Evolutionary conservation across 208 protist genomes (phyloP), one percentile per base, ranked within the genome.

Genomic region (Crithidia expoeki): DNA sequence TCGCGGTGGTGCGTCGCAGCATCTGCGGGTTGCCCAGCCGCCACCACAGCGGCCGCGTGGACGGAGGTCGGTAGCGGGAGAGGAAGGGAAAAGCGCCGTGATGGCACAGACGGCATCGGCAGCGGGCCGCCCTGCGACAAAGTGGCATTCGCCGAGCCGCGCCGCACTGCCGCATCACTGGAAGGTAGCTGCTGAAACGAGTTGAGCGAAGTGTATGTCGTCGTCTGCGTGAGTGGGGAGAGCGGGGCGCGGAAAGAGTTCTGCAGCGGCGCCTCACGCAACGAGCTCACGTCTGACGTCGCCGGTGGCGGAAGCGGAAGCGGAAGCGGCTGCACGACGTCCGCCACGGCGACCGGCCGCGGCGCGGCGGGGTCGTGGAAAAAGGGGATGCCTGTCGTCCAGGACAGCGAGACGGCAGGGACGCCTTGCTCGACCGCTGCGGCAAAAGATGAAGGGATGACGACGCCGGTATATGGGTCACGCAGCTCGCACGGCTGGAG

Each of bases 301-400:
- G 25, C 16, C 23, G 38, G 30, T 4, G 4, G 21, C n/a, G 42
- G n/a, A 3, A 30, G 53, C 25, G 19, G 25, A 19, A 36, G 44
- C 47, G 71, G 28, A 36, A 49, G 44, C 27, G 67, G 49, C 33
- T 34, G 47, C 33, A 27, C 44, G 5, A 67, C 47, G 47, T 67
- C 61, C 32, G 30, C 56, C 28, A 62, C 19, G 27, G 50, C 64
- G 14, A 62, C 47, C 9, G 64, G 33, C 33, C 47, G 72, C 28
- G 72, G 56, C 0, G 50, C 72, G 16, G 64, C 56, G 17, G 72
- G 72, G 51, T 77, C 72, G 52, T 68, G 72, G 47, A 77, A 77
- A 42, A 77, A 77, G 6, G 53, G 56, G 12, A 72, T 58, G 33
- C 72, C 72, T 7, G 64, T 34, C 2, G 58, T 28, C 38, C 63